Evolutionary conservation across 495 filamentous ascomycete species (phyloP), one percentile per base, ranked within the genome.

Genomic region (Lasiosphaeria miniovina): DNA sequence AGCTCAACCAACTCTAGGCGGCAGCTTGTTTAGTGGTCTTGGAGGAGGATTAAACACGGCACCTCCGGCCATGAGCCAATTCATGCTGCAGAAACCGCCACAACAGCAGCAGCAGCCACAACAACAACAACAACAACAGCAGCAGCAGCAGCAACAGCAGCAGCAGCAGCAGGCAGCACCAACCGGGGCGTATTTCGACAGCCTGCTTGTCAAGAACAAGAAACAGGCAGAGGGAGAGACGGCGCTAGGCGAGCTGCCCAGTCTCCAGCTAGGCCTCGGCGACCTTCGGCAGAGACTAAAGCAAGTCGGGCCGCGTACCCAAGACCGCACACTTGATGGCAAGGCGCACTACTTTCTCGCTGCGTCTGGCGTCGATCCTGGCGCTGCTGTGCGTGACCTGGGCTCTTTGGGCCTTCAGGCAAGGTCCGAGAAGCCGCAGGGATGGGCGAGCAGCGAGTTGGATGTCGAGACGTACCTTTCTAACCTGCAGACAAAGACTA

Each of bases 301-400:
- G 68, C 87, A 91, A 69, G 77, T 97, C 15, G 90, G 89, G 36
- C 72, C 78, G n/a, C 67, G 74, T 14, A 75, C 81, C 64, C 66
- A 77, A 68, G 67, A 77, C 67, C 74, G 73, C 48, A 70, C 78
- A 7, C 61, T 78, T 10, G 81, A 86, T 60, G 87, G 84, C 56
- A 90, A 85, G 69, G 90, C 90, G 54, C 91, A 93, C 63, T 95
- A 93, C 74, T 81, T 97, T 48, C 86, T 97, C 40, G 89, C 91
- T 38, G 91, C 88, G 14, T 96, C 91, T n/a, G 91, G 92, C 10
- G 84, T 96, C 14, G 87, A 90, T 55, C 87, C 89, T 8, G 88
- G 88, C 3, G 80, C 86, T 55, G 86, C 91, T 5, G 80, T 93
- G 24, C 85, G 87, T 61, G 91, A 96, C 69, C 82, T 96, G 24